Percentiles rank a stretch among this genome's conserved stretches.
phyloP scores from a whole-genome alignment of 2,329 filamentous ascomycete species.

The Phyllosticta citrichinensis region DNA sequence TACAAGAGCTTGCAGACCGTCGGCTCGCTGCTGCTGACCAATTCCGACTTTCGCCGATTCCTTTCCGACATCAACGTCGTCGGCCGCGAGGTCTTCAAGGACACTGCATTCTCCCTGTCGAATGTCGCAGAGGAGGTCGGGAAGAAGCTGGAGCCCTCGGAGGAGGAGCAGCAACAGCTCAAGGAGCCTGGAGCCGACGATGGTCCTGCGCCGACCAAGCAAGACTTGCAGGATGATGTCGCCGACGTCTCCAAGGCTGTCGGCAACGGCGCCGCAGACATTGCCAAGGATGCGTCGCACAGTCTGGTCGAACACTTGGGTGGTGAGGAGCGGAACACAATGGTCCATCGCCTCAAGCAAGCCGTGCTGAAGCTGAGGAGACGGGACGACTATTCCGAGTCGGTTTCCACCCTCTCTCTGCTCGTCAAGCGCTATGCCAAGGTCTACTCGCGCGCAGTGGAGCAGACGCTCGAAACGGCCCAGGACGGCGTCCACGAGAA shows the following conservation, averaged over 20 bases:
- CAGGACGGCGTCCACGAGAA: constrained; percentile 67
- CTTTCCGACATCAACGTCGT: constrained; percentile 70
- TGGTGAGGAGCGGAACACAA: constrained; percentile 60
- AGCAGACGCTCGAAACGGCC: constrained; percentile 55
- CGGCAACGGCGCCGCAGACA: constrained; percentile 34
- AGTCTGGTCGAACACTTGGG: constrained; percentile 66
- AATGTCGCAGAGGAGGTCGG: constrained; percentile 65
- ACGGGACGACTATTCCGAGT: constrained; percentile 73
- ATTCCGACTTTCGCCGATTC: constrained; percentile 82
- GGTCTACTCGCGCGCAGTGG: constrained; percentile 63
- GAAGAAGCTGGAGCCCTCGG: constrained; percentile 60
- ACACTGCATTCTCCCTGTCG: constrained; percentile 72
- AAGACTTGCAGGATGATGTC: constrained; percentile 49
- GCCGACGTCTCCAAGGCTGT: constrained; percentile 37
- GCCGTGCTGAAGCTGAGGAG: constrained; percentile 64
- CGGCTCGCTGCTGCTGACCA: constrained; percentile 74
- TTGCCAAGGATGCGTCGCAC: constrained; percentile 49
- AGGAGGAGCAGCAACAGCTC: constrained; percentile 47
- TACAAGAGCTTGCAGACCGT: constrained; percentile 78
- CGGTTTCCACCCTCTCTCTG: constrained; percentile 66
- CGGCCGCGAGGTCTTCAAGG: constrained; percentile 73
- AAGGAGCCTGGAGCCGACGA: constrained; percentile 43
- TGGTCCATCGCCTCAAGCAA: constrained; percentile 67
- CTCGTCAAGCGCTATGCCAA: constrained; percentile 70
- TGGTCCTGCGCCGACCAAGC: constrained; percentile 42